A percentile compares a stretch with the other conserved stretches of the same genome.
phyloP scores from a whole-genome alignment of 1,284 basidiomycete genomes.

The Testicularia cyperi region DNA sequence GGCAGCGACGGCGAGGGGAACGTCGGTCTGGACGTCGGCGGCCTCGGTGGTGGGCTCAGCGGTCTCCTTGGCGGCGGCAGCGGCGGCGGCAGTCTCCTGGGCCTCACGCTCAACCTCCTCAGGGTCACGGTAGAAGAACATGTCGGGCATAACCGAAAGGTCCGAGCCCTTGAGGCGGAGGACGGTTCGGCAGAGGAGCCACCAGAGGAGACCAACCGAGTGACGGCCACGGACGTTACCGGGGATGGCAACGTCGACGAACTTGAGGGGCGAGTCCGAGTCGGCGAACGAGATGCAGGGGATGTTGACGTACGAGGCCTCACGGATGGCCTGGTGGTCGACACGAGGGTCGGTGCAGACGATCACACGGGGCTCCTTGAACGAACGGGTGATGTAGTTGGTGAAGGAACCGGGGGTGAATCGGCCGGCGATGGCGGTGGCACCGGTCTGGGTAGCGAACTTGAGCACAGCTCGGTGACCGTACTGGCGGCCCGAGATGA shows the following conservation, averaged over 20 bases:
- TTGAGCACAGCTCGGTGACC: constrained; percentile 99
- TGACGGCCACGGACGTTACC: constrained; percentile 99
- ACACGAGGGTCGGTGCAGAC: constrained; percentile 97
- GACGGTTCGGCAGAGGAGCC: constrained; percentile 96
- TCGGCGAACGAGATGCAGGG: constrained; percentile 98
- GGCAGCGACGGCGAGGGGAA: constrained; percentile 39
- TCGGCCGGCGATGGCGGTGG: constrained; percentile 95
- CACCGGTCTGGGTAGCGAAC: constrained; percentile 95
- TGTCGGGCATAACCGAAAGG: constrained; percentile 97
- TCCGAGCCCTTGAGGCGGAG: constrained; percentile 90
- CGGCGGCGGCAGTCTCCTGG: constrained; percentile 72
- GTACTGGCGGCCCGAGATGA: constrained; percentile 96
- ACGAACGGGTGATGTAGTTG: constrained; percentile 99
- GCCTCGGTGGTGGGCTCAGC: constrained; percentile 62
- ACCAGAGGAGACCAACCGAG: constrained; percentile 97
- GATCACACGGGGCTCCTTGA: constrained; percentile 99
- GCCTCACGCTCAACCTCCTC: constrained; percentile 98
- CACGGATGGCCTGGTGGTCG: constrained; percentile 99
- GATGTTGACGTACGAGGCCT: constrained; percentile 99
- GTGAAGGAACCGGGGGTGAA: constrained; percentile 97
- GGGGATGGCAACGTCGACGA: constrained; percentile 97
- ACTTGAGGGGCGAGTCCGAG: constrained; percentile 94
- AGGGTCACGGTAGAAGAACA: constrained; percentile 99
- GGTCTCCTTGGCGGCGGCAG: constrained; percentile 46
- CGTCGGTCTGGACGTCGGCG: constrained; percentile 69